Evolutionary conservation across 768 basidiomycete genomes (phyloP).

Genomic region (Suillus ampliporus): DNA sequence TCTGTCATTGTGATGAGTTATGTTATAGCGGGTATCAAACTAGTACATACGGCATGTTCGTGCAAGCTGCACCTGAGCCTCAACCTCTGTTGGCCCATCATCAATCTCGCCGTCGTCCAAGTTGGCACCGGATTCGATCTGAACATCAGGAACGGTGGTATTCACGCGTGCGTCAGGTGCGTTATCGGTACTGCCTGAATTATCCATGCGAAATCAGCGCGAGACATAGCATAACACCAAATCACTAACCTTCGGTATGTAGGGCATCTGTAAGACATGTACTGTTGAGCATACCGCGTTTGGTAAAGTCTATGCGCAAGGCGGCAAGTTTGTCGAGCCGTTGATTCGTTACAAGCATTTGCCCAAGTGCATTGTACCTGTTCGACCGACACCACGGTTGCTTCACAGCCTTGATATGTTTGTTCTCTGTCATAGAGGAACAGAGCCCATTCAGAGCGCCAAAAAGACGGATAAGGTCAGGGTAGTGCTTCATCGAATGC

Average conservation of each 20-base stretch:
- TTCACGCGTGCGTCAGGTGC: no score
- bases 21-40: no score
- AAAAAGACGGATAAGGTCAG: slow-evolving; percentile 24
- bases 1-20: neutral
- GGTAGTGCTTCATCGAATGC: slow-evolving; percentile 38
- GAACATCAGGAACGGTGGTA: no score
- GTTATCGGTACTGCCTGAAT: no score
- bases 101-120: slow-evolving; percentile 12
- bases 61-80: neutral
- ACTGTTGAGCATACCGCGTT: no score
- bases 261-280: no score
- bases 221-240: no score
- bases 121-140: slow-evolving; percentile 15
- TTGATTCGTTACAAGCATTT: slow-evolving; percentile 37
- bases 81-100: neutral
- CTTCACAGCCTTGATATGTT: slow-evolving; percentile 29
- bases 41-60: neutral
- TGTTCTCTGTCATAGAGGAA: slow-evolving; percentile 27
- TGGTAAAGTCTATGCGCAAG: slow-evolving; percentile 22
- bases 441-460: slow-evolving; percentile 35
- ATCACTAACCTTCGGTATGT: no score
- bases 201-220: slow-evolving; percentile 1
- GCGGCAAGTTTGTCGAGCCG: slow-evolving; percentile 34
- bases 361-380: slow-evolving; percentile 33
- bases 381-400: slow-evolving; percentile 41